Conservation (phyloP, 441 rosid species). For the Pelargonium hybrid region DNA sequence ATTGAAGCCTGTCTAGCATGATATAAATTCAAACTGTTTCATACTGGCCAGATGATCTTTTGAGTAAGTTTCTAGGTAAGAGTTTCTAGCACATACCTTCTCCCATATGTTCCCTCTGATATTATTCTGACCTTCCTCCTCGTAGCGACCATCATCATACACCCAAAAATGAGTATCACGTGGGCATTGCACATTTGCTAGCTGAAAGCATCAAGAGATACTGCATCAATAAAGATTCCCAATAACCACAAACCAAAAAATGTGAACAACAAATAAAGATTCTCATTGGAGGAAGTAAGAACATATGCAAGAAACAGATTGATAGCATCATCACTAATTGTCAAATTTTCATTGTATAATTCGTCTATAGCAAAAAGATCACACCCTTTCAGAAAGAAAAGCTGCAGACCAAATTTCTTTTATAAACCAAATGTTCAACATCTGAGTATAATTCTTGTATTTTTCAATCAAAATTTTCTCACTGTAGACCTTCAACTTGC, state of each 20-base stretch:
- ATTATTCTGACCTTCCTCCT: slow-evolving; percentile 98
- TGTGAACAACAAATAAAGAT: background rate
- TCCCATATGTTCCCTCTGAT: slow-evolving; percentile 99
- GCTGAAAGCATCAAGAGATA: slow-evolving; percentile 34
- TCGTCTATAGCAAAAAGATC: background rate
- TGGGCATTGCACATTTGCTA: slow-evolving; percentile 94
- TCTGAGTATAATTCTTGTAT: background rate
- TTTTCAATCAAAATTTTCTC: background rate
- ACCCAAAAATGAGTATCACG: slow-evolving; percentile 99
- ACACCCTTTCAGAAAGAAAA: background rate
- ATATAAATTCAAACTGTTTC: slow-evolving; percentile 24
- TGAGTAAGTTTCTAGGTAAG: slow-evolving; percentile 2
- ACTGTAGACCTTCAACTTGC: background rate
- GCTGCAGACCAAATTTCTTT: background rate
- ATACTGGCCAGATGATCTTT: slow-evolving; percentile 8
- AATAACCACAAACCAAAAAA: background rate
- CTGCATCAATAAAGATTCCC: background rate
- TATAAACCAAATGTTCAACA: no score
- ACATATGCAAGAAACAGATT: background rate
- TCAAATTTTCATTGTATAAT: background rate
- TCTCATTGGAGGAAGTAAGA: background rate
- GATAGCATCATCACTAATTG: background rate
- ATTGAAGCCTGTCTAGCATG: slow-evolving; percentile 63
- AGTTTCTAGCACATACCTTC: slow-evolving; percentile 42
- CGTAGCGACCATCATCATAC: slow-evolving; percentile 97